Base-by-base conservation (phyloP, 2,329 filamentous ascomycete genomes). In the Colletotrichum sp. region DNA sequence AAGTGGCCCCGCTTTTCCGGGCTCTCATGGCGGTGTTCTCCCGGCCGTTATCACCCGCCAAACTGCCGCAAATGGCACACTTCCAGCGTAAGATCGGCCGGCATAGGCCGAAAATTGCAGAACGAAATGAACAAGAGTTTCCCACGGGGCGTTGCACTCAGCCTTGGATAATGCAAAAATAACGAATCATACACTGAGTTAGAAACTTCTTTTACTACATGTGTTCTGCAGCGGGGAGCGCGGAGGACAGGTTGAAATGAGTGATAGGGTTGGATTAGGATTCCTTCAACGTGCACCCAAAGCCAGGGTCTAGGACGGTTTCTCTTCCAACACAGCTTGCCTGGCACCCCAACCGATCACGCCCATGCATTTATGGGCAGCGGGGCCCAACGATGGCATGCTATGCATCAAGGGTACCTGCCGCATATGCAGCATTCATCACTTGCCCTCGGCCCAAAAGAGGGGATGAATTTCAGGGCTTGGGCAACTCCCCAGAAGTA, bases 291-390 rank as follows among this genome's bases (percentile, higher is more conserved):
- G 1, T 26, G 6, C 4, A 32, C 5, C 32, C 1, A 7, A 12
- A 15, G n/a, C 7, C 60, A 39, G n/a, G 60, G 21, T n/a, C 34
- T 0, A 0, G 1, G 15, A 26, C 0, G 6, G 3, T 12, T 64
- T n/a, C 13, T 3, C 26, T 64, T 3, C 60, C 60, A 64, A 15
- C 32, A 21, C n/a, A 26, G 21, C 12, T 34, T 36, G 21, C 6
- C 10, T 0, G 32, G 26, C 0, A 8, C 18, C 32, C 1, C 60
- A 26, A 26, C 0, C 21, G 60, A 13, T 2, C 21, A 62, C 2
- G n/a, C 18, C 60, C 32, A 39, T 0, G 1, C 32, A 24, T 0
- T 64, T 0, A 26, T 0, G 18, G 21, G 1, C 0, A 64, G 21
- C n/a, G 34, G 21, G 30, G 39, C 44, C 18, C 13, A 30, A 16